Evolutionary conservation across 2,329 filamentous ascomycete species (phyloP).

Genomic region (Alternaria atra): DNA sequence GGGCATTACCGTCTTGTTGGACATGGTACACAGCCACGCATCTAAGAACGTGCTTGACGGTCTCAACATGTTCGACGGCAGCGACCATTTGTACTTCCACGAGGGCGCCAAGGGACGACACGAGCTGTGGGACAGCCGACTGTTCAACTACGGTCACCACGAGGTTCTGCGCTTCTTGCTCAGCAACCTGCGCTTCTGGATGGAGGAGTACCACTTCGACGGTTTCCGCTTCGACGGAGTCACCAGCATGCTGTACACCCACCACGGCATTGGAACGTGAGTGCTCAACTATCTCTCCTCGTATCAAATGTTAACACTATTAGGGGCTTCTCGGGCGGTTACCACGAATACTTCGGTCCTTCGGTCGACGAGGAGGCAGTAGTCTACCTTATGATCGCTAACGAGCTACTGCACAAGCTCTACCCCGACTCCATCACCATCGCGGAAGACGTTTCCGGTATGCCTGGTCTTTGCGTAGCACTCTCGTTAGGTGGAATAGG

Average conservation of each 20-base stretch:
- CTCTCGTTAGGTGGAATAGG: slow-evolving; percentile 88
- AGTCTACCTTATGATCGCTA: slow-evolving; percentile 94
- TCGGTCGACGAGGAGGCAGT: slow-evolving; percentile 92
- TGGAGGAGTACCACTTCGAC: slow-evolving; percentile 97
- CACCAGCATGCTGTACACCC: slow-evolving; percentile 95
- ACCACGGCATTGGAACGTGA: slow-evolving; percentile 97
- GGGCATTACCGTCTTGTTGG: slow-evolving; percentile 89
- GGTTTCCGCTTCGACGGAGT: slow-evolving; percentile 98
- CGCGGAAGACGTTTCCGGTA: slow-evolving; percentile 96
- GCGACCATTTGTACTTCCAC: slow-evolving; percentile 96
- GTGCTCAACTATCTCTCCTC: slow-evolving; percentile 47
- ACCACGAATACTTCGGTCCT: slow-evolving; percentile 95
- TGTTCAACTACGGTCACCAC: slow-evolving; percentile 97
- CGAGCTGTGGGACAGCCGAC: slow-evolving; percentile 92
- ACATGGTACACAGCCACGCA: slow-evolving; percentile 97
- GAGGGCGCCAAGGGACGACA: slow-evolving; percentile 83
- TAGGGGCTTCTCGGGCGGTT: slow-evolving; percentile 95
- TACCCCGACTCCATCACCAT: slow-evolving; percentile 91
- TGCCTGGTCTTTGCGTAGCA: slow-evolving; percentile 93
- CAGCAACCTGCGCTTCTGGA: slow-evolving; percentile 97
- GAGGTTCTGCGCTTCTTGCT: slow-evolving; percentile 96
- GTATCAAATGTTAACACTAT: slow-evolving; percentile 27
- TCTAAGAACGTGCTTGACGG: slow-evolving; percentile 97
- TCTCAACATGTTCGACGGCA: slow-evolving; percentile 93
- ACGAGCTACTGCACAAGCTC: slow-evolving; percentile 91